Conservation (phyloP, 1,139 yeast species). For the Sugiyamaella grinbergsii region DNA sequence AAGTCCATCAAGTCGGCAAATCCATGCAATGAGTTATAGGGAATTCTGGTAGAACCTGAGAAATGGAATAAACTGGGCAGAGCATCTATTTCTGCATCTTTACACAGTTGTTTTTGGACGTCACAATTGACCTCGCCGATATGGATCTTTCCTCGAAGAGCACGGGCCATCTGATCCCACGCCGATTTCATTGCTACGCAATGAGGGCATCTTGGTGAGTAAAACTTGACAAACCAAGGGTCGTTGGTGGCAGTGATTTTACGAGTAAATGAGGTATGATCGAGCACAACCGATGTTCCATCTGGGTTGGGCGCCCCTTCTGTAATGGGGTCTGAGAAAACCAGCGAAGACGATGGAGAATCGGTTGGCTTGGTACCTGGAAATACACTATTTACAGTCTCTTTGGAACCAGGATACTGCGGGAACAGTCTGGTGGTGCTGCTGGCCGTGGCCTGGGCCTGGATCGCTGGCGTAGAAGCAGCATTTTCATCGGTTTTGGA, state of each 20-base stretch:
- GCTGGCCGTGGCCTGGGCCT: too few species aligned
- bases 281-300: conserved; percentile 33
- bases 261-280: conserved; percentile 30
- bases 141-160: conserved; percentile 40
- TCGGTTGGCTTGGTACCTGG: conserved; percentile 23
- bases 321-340: conserved; percentile 22
- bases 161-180: conserved; percentile 44
- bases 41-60: conserved; percentile 38
- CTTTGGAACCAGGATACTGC: conserved; percentile 24
- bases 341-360: conserved; percentile 16
- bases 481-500: not conserved
- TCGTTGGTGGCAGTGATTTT: conserved; percentile 29
- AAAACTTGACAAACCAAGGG: conserved; percentile 48
- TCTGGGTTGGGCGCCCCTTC: conserved; percentile 30
- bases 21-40: conserved; percentile 42
- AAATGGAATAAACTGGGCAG: conserved; percentile 42
- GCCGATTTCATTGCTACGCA: conserved; percentile 44
- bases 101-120: conserved; percentile 40
- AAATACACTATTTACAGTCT: conserved; percentile 25
- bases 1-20: conserved; percentile 41
- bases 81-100: conserved; percentile 35
- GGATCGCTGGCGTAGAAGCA: not conserved
- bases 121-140: conserved; percentile 49
- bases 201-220: conserved; percentile 45
- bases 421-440: conserved; percentile 21